Percentiles rank a stretch among this genome's conserved stretches.
Conservation (phyloP, 83 land plant species). For the Picea mariana region DNA sequence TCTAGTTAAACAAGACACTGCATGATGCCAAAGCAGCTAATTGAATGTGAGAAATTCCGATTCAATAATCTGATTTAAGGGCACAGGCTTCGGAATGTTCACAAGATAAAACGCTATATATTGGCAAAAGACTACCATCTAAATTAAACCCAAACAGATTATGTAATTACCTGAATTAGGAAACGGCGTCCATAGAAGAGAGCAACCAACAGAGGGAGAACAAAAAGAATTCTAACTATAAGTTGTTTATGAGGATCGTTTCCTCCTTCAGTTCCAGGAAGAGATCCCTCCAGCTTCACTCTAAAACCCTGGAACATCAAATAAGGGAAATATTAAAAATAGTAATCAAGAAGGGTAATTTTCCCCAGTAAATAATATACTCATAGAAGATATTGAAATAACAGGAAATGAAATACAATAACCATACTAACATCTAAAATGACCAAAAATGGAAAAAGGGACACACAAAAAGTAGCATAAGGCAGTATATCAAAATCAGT, state of each 20-base stretch:
- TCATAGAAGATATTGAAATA: not conserved
- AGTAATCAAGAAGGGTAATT: not conserved
- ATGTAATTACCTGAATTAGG: slow-evolving; percentile 7
- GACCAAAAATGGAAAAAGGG: not conserved
- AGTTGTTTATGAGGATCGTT: slow-evolving; percentile 59
- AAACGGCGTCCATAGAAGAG: slow-evolving; percentile 26
- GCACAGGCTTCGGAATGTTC: not conserved
- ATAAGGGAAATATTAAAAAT: slow-evolving; percentile 9
- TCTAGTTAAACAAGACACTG: not conserved
- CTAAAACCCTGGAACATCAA: slow-evolving; percentile 66
- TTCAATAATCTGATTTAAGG: not conserved
- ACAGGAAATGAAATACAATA: not conserved
- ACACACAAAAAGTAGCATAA: not conserved
- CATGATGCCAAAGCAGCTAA: slow-evolving; percentile 11
- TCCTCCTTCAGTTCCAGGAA: slow-evolving; percentile 95
- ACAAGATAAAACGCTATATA: not conserved
- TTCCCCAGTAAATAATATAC: not conserved
- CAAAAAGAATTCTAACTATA: slow-evolving; percentile 63
- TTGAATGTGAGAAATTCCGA: not conserved
- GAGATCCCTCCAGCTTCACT: slow-evolving; percentile 56
- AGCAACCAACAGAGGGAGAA: slow-evolving; percentile 59
- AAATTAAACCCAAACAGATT: not conserved
- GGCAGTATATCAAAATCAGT: too few relatives aligned
- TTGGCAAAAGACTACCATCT: not conserved
- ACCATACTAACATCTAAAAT: not conserved